Evolutionary conservation across 2,329 filamentous ascomycete species (phyloP), one percentile per base, ranked within the genome.

Genomic region (Fusarium longipes): DNA sequence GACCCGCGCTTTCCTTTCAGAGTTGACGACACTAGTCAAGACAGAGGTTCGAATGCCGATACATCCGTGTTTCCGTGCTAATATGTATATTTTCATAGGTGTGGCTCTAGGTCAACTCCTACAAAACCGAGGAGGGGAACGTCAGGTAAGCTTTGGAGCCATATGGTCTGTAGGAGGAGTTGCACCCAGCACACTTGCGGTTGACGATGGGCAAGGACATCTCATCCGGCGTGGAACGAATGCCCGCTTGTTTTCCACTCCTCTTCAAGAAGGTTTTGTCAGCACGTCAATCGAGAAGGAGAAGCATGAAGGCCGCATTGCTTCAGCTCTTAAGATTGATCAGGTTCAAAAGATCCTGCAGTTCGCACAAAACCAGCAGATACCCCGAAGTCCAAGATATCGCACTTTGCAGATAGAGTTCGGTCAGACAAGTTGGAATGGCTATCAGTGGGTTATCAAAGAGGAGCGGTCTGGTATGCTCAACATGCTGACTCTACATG

Each of bases 311-410:
- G 86, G 86, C 38, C 88, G 93, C 27, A 80, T 99, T 55, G 93
- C 94, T 10, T 82, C 90, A 17, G 96, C 96, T 4, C 83, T 98
- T 50, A 86, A 92, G n/a, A 84, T 98, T 62, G 89, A 97, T 74
- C 88, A 87, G 43, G 82, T 86, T 29, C 83, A 85, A 25, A 87
- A 87, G 63, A 81, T 97, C 15, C 82, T 97, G 29, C 84, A 85
- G 38, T 89, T 87, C 67, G 77, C 77, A 30, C 65, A 64, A 8
- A 38, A 32, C 9, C 36, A 30, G 27, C 35, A 53, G 14, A 52
- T 61, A 43, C 61, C 51, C 35, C 61, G 24, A 61, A 47, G 29
- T n/a, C 47, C 30, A 33, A 22, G 22, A 44, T 22, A 33, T n/a
- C 24, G 38, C 22, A 15, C 14, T 18, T 22, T 44, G 3, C 33